phyloP scores from a whole-genome alignment of 2,329 filamentous ascomycete species.

The Stromatinia cepivora region DNA sequence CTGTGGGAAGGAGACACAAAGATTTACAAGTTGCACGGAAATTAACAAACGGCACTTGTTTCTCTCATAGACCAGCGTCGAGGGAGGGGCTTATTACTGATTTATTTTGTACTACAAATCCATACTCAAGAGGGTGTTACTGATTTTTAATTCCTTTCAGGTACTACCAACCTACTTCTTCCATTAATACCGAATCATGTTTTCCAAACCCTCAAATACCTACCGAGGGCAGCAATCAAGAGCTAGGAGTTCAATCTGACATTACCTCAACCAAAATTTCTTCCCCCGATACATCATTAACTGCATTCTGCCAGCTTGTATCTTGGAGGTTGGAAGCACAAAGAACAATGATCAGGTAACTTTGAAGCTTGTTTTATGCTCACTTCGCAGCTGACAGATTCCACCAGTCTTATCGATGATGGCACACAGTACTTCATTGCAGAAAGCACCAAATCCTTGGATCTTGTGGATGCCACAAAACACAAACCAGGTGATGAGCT shows the following conservation, averaged over 20 bases:
- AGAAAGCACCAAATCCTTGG: constrained; percentile 51
- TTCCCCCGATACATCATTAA: constrained; percentile 48
- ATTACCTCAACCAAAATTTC: constrained; percentile 39
- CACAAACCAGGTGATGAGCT: constrained; percentile 39
- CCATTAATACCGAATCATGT: constrained; percentile 19
- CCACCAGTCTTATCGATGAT: constrained; percentile 46
- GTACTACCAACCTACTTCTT: constrained; percentile 38
- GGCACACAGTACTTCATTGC: constrained; percentile 52
- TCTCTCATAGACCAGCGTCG: not conserved
- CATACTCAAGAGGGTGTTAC: not conserved
- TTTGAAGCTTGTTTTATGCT: not conserved
- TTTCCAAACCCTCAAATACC: constrained; percentile 6
- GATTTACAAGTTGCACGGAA: not conserved
- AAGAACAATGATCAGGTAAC: constrained; percentile 49
- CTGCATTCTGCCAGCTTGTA: constrained; percentile 51
- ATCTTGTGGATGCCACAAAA: constrained; percentile 37
- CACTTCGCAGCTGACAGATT: constrained; percentile 24
- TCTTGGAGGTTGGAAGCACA: constrained; percentile 50
- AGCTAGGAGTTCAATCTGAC: constrained; percentile 32
- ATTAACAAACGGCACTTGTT: not conserved
- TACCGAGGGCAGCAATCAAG: constrained; percentile 14
- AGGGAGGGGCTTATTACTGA: not conserved
- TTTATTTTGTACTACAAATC: not conserved
- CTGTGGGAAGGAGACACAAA: not conserved
- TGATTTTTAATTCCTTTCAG: constrained; percentile 28